A percentile compares a stretch with the other conserved stretches of the same genome.
These are phyloP conservation scores for Hanseniaspora lindneri DNA, from an alignment of 805 yeast genomes.

Conservation along the genomic window DNA sequence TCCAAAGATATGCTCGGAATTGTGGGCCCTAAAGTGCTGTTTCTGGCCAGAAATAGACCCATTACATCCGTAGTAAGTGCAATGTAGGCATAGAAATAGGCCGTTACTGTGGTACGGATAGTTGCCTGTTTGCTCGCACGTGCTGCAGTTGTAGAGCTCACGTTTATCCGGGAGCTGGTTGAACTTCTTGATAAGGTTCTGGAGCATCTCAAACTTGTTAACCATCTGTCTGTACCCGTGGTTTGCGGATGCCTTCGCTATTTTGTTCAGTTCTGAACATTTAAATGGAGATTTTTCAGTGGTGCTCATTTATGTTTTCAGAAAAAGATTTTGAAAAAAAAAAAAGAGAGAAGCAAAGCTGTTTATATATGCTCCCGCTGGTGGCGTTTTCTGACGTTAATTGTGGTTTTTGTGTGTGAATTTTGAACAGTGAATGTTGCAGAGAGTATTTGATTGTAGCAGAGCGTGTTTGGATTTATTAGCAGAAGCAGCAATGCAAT, in stretches of 20 bases:
- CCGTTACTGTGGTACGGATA: slow-evolving; percentile 12
- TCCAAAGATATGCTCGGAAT: slow-evolving; percentile 43
- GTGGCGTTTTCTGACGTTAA: not conserved
- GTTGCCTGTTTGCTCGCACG: slow-evolving; percentile 7
- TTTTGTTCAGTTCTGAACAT: slow-evolving; percentile 9
- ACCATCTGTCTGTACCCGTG: slow-evolving; percentile 9
- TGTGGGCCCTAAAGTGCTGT: slow-evolving; percentile 34
- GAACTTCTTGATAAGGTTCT: slow-evolving; percentile 11
- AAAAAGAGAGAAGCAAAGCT: no score
- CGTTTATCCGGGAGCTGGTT: slow-evolving; percentile 2
- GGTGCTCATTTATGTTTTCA: not conserved
- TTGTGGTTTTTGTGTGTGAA: no score
- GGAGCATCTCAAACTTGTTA: slow-evolving; percentile 14
- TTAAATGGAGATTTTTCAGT: not conserved
- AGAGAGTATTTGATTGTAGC: no score
- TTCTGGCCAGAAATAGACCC: slow-evolving; percentile 35
- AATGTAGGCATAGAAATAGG: slow-evolving; percentile 56
- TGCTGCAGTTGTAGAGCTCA: slow-evolving; percentile 9
- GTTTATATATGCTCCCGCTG: not conserved
- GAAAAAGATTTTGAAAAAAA: not conserved
- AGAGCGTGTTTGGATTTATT: no score
- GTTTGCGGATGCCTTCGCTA: not conserved
- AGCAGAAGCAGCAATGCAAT: no score
- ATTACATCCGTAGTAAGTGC: slow-evolving; percentile 67
- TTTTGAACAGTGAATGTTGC: no score